Evolutionary conservation across 257 asterid genomes (phyloP).

Genomic region (Solanum habrochaites): DNA sequence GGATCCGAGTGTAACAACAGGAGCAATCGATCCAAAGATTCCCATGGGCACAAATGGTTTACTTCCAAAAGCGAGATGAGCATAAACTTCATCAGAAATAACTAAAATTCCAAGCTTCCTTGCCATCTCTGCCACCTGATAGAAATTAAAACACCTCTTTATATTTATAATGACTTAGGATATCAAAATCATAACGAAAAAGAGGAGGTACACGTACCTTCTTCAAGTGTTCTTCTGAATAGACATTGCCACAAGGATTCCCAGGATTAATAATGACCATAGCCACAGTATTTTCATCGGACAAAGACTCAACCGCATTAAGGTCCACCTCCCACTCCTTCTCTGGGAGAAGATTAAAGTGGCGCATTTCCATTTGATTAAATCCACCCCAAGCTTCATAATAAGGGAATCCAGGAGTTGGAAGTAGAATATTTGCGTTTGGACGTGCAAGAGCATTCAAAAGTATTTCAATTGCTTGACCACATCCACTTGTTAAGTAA

Average conservation of each 20-base stretch:
- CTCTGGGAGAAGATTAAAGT: slow-evolving; percentile 48
- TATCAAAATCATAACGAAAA: background rate
- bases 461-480: slow-evolving; percentile 50
- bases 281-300: slow-evolving; percentile 60
- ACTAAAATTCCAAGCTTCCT: slow-evolving; percentile 39
- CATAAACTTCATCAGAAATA: slow-evolving; percentile 66
- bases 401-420: slow-evolving; percentile 54
- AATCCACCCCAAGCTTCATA: slow-evolving; percentile 51
- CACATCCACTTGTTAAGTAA: slow-evolving; percentile 44
- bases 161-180: background rate
- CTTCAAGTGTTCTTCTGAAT: slow-evolving; percentile 34
- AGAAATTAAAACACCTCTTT: background rate
- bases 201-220: slow-evolving; percentile 18
- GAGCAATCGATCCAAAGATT: slow-evolving; percentile 30
- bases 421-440: slow-evolving; percentile 49
- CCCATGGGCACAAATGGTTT: slow-evolving; percentile 48
- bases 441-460: slow-evolving; percentile 44
- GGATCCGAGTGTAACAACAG: slow-evolving; percentile 51
- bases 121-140: slow-evolving; percentile 57
- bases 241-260: slow-evolving; percentile 71
- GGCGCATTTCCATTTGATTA: slow-evolving; percentile 47
- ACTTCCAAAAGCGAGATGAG: slow-evolving; percentile 44
- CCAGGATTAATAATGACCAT: slow-evolving; percentile 67
- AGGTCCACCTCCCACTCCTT: slow-evolving; percentile 65
- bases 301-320: slow-evolving; percentile 37